Conservation (phyloP, 805 yeast species). For the Ogataea henricii region DNA sequence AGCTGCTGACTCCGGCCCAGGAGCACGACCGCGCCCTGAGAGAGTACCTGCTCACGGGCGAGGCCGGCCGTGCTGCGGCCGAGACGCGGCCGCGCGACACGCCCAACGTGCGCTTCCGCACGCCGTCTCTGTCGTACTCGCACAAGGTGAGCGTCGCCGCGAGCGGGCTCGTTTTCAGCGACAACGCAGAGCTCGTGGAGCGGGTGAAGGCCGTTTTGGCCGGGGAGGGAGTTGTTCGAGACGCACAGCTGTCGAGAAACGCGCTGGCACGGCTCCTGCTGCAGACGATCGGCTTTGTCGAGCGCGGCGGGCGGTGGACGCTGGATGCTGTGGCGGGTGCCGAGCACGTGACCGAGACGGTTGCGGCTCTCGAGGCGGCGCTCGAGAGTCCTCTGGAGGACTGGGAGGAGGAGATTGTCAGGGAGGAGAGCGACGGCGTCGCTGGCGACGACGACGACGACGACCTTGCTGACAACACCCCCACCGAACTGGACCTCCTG, state of each 20-base stretch:
- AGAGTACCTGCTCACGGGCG: slow-evolving; percentile 64
- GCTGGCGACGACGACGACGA: slow-evolving; percentile 38
- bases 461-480: slow-evolving; percentile 21
- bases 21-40: slow-evolving; percentile 48
- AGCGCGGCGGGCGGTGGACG: slow-evolving; percentile 2
- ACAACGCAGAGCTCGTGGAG: slow-evolving; percentile 46
- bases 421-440: slow-evolving; percentile 1
- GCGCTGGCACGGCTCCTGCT: slow-evolving; percentile 27
- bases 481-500: slow-evolving; percentile 41
- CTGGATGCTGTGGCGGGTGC: slow-evolving; percentile 9
- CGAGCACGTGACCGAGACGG: slow-evolving; percentile 14
- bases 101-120: slow-evolving; percentile 20
- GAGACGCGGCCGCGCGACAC: slow-evolving; percentile 26
- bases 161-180: slow-evolving; percentile 39
- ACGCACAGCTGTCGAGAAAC: slow-evolving; percentile 9
- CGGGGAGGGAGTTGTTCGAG: slow-evolving; percentile 13
- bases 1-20: slow-evolving; percentile 60
- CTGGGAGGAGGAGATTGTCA: slow-evolving; percentile 24
- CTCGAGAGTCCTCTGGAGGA: slow-evolving; percentile 1
- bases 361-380: slow-evolving; percentile 26
- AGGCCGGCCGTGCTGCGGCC: slow-evolving; percentile 41
- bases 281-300: slow-evolving; percentile 25
- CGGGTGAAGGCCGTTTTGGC: slow-evolving; percentile 38
- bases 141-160: slow-evolving; percentile 29
- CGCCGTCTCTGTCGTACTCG: slow-evolving; percentile 22